Percentiles rank a stretch among this genome's conserved stretches.
Conservation (phyloP, 495 filamentous ascomycete species). For the Chaetomium tenue region DNA sequence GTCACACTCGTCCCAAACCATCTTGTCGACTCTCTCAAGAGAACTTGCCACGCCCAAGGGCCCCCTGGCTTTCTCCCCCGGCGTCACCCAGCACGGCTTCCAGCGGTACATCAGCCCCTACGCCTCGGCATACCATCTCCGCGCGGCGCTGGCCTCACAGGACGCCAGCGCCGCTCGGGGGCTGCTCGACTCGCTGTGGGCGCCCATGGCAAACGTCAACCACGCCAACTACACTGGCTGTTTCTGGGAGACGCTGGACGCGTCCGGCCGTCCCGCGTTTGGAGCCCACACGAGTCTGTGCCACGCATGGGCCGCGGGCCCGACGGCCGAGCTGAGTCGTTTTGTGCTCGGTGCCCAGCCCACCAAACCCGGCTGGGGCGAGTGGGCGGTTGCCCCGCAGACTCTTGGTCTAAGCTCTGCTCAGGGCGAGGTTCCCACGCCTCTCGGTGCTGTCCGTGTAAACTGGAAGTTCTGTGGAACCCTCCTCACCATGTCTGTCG, state of each 20-base stretch:
- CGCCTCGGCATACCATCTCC: conserved; percentile 6
- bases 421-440: neutral
- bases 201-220: neutral
- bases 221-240: conserved; percentile 4
- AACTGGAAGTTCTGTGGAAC: conserved; percentile 8
- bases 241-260: conserved; percentile 8
- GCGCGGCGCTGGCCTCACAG: neutral
- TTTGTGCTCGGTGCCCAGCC: conserved; percentile 7
- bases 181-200: conserved; percentile 1
- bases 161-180: neutral
- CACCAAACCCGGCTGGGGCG: conserved; percentile 5
- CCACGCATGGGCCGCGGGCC: conserved; percentile 3
- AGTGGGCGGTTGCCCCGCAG: conserved; percentile 3
- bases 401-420: conserved; percentile 1
- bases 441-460: neutral
- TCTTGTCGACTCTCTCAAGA: neutral
- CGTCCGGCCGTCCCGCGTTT: neutral
- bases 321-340: conserved; percentile 6
- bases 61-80: conserved; percentile 1
- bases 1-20: neutral
- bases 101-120: conserved; percentile 9
- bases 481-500: conserved; percentile 1
- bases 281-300: conserved; percentile 2
- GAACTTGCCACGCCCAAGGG: neutral
- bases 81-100: neutral